These are phyloP conservation scores for Candida sonorensis DNA, from an alignment of 805 yeast genomes.

Conservation along the genomic window DNA sequence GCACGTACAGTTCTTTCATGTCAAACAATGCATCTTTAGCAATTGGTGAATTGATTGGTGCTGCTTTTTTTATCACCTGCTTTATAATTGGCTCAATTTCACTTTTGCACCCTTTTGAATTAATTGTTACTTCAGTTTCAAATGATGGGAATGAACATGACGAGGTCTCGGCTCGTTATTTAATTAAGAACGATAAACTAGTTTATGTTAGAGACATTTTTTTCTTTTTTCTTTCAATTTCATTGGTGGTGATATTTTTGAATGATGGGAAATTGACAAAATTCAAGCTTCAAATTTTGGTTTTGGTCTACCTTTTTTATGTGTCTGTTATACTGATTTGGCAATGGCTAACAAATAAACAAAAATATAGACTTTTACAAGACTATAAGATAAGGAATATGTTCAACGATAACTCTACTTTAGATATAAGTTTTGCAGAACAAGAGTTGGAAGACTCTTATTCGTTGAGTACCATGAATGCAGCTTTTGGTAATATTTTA, in stretches of 20 bases:
- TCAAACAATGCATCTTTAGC: constrained; percentile 69
- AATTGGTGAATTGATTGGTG: constrained; percentile 85
- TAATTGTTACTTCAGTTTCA: constrained; percentile 21
- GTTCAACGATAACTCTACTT: constrained; percentile 20
- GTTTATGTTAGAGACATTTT: constrained; percentile 56
- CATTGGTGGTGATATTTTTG: constrained; percentile 42
- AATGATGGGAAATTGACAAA: constrained; percentile 45
- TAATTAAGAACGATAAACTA: constrained; percentile 28
- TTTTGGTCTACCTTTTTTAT: constrained; percentile 51
- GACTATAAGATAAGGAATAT: constrained; percentile 22
- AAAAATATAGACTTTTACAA: constrained; percentile 10
- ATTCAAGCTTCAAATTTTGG: constrained; percentile 49
- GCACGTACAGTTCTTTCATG: constrained; percentile 76
- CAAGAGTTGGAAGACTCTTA: constrained; percentile 24
- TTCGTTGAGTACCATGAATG: constrained; percentile 22
- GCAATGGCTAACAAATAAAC: constrained; percentile 29
- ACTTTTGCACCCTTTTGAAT: constrained; percentile 55
- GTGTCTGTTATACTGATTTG: constrained; percentile 43
- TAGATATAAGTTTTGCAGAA: constrained; percentile 15
- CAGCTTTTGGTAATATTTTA: constrained; percentile 23
- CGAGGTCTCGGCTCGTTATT: constrained; percentile 4
- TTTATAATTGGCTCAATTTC: constrained; percentile 79
- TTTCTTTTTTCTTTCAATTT: constrained; percentile 49
- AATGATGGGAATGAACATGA: constrained; percentile 4
- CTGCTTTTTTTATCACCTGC: constrained; percentile 74